Evolutionary conservation across 2,329 filamentous ascomycete species (phyloP), one percentile per base, ranked within the genome.

Genomic region (Aspergillus fumigatus): DNA sequence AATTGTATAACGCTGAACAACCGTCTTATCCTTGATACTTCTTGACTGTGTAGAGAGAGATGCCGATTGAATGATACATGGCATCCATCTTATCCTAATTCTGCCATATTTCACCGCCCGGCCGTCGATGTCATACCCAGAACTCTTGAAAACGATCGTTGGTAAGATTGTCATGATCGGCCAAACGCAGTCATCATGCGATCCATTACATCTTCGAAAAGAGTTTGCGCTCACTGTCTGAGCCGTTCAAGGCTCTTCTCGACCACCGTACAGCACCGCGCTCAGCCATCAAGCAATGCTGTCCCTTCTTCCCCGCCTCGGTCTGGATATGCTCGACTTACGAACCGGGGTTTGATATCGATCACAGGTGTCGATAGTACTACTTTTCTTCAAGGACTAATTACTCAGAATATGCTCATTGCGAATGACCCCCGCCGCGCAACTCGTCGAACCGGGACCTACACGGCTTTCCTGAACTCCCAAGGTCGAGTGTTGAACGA

Each of bases 371-470:
- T 81, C 3, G 93, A 97, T 67, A 86, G 91, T 32, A 82, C 88
- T 49, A 88, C 88, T 64, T 97, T 92, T 74, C 83, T 99, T 2
- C 92, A 97, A 72, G 92, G 93, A 53, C 84, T 96, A 55, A 84
- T 94, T 61, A 96, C 93, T 1, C 84, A 88, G 60, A 88, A 87
- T 60, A 82, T 91, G 60, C 73, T 84, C 52, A 74, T 82, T 0
- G 67, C 67, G 14, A 73, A 72, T 49, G 70, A 77, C 7, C 68
- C 73, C 61, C 76, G 57, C 68, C 74, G 59, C 59, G 67, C 61
- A 43, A 62, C 67, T 53, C 67, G 64, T 53, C 67, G 59, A 3
- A 74, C 77, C 0, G 87, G 85, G 3, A 86, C 88, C 71, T 97
- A 96, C 74, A 82, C 88, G 6, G 90, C 87, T 0, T 96, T 99